Conservation (phyloP, 176 grass and related monocot species). For the Zoysia pacifica region DNA sequence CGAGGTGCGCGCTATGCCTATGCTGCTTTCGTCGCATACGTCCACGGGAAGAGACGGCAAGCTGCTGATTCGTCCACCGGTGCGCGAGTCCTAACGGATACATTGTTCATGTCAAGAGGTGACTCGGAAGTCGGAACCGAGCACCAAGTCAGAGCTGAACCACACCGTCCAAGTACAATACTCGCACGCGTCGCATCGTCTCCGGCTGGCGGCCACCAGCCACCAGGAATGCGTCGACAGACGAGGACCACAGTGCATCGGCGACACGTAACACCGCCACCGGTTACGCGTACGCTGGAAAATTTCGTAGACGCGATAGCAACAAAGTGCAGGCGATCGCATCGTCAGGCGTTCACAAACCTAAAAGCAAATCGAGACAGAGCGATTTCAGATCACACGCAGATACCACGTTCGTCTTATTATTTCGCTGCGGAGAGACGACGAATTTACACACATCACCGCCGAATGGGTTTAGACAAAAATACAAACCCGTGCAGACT, state of each 20-base stretch:
- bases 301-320: conserved; percentile 1
- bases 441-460: neutral
- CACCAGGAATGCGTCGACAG: neutral
- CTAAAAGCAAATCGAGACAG: neutral
- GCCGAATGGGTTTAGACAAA: conserved; percentile 32
- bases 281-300: neutral
- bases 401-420: too few relatives aligned
- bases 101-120: neutral
- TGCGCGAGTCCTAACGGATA: neutral
- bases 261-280: neutral
- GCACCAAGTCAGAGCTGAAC: neutral
- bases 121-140: neutral
- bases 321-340: neutral
- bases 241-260: neutral
- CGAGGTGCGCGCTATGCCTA: neutral
- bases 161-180: neutral
- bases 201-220: neutral
- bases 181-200: neutral
- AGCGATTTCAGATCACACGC: neutral
- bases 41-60: neutral
- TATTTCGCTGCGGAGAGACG: neutral
- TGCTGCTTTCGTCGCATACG: neutral
- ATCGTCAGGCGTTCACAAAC: neutral
- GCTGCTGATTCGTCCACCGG: neutral
- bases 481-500: conserved; percentile 26